Conservation (phyloP, 129 eudicot genomes). For the Sambucus nigra region DNA sequence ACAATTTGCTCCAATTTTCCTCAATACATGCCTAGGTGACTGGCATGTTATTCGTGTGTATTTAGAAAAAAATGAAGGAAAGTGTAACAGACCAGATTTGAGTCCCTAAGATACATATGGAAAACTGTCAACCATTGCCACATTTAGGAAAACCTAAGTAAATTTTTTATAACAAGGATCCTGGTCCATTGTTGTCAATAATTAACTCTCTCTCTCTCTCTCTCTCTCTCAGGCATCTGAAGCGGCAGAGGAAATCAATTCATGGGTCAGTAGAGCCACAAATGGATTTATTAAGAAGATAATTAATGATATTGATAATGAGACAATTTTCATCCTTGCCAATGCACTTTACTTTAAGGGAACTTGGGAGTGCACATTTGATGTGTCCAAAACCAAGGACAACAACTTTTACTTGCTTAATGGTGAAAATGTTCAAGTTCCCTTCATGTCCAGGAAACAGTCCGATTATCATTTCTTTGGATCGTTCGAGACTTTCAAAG, state of each 20-base stretch:
- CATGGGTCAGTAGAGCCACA: conserved; percentile 13
- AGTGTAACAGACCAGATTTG: not conserved
- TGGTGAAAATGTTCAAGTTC: not conserved
- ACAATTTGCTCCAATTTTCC: too few species aligned
- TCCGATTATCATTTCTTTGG: not conserved
- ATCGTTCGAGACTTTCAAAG: not conserved
- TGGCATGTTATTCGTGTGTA: too few species aligned
- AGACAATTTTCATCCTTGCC: conserved; percentile 10
- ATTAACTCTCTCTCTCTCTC: not conserved
- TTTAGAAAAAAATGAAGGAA: not conserved
- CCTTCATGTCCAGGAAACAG: conserved; percentile 4
- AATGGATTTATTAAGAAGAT: conserved; percentile 12
- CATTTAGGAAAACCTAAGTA: too few species aligned
- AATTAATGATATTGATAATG: too few species aligned
- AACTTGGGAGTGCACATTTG: not conserved
- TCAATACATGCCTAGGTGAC: too few species aligned
- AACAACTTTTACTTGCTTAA: too few species aligned
- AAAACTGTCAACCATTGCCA: not conserved
- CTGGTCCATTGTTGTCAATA: not conserved
- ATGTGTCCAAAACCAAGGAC: conserved; percentile 5
- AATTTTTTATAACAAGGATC: too few species aligned
- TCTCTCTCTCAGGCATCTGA: conserved; percentile 8
- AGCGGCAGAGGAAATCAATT: conserved; percentile 3
- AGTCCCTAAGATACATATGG: not conserved
- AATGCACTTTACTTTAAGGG: conserved; percentile 21